A percentile compares a stretch with the other conserved stretches of the same genome.
These are phyloP conservation scores for Podaxis sp. DNA, from an alignment of 768 basidiomycete species.

Conservation along the genomic window DNA sequence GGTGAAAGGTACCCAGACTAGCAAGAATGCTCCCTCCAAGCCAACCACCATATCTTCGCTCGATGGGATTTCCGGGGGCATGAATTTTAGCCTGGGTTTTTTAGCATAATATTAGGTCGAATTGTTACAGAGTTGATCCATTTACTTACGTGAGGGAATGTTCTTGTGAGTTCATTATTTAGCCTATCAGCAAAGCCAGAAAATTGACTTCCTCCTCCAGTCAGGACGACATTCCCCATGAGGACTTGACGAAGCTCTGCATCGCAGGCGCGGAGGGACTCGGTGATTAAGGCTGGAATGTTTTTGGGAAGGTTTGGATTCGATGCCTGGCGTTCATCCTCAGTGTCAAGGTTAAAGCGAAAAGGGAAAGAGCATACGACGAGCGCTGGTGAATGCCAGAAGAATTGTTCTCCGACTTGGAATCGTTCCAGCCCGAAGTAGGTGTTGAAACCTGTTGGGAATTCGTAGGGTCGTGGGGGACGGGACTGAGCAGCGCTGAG, in stretches of 20 bases:
- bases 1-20: slow-evolving; percentile 96
- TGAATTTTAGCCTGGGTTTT: slow-evolving; percentile 79
- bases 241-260: slow-evolving; percentile 89
- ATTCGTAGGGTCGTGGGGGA: slow-evolving; percentile 79
- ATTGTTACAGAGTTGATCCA: not conserved
- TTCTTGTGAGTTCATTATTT: slow-evolving; percentile 66
- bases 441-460: slow-evolving; percentile 89
- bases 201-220: slow-evolving; percentile 90
- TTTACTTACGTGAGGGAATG: slow-evolving; percentile 74
- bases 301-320: slow-evolving; percentile 75
- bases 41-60: slow-evolving; percentile 92
- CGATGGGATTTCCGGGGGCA: slow-evolving; percentile 86
- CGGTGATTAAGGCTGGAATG: slow-evolving; percentile 72
- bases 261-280: slow-evolving; percentile 82
- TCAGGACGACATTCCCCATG: slow-evolving; percentile 90
- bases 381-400: slow-evolving; percentile 64
- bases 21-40: slow-evolving; percentile 94
- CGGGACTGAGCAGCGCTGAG: slow-evolving; percentile 58
- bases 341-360: not conserved
- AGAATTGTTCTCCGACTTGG: slow-evolving; percentile 85
- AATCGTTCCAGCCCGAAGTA: slow-evolving; percentile 83
- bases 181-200: slow-evolving; percentile 85
- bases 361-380: slow-evolving; percentile 36
- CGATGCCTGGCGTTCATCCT: slow-evolving; percentile 30
- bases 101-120: no score